A percentile compares a stretch with the other conserved stretches of the same genome.
These are phyloP conservation scores for Xylariaceae sp. DNA, from an alignment of 2,329 filamentous ascomycete genomes.

Conservation along the genomic window DNA sequence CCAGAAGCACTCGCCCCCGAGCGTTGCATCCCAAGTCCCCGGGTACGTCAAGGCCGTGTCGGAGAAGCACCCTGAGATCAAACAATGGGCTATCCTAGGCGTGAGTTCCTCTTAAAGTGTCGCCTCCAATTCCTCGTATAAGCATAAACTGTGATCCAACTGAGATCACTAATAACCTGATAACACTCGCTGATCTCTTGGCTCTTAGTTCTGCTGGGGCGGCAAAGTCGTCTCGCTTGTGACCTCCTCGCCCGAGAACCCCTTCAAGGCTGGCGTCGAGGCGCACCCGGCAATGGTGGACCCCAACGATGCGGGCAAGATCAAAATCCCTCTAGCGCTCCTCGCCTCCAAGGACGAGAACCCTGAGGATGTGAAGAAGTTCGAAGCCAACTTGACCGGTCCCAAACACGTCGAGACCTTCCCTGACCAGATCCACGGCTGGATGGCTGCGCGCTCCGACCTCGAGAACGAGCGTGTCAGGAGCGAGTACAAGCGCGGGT, in stretches of 20 bases:
- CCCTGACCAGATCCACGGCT: constrained; percentile 71
- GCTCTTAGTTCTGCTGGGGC: constrained; percentile 69
- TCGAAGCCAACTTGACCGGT: constrained; percentile 59
- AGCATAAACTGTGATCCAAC: no score
- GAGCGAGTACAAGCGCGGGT: constrained; percentile 68
- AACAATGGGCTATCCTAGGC: constrained; percentile 67
- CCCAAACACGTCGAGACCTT: constrained; percentile 71
- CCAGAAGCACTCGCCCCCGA: constrained; percentile 54
- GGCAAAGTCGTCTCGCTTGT: constrained; percentile 68
- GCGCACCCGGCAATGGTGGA: constrained; percentile 71
- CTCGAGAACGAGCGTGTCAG: constrained; percentile 63
- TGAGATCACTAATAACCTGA: background rate
- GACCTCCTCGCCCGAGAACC: constrained; percentile 57
- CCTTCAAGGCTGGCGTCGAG: constrained; percentile 61
- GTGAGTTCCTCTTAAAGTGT: constrained; percentile 47
- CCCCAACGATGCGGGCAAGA: constrained; percentile 62
- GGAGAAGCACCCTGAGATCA: constrained; percentile 59
- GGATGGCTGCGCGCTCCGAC: constrained; percentile 73
- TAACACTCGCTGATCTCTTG: background rate
- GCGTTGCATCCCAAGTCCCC: constrained; percentile 58
- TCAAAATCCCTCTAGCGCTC: constrained; percentile 67
- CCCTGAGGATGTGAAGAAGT: constrained; percentile 61
- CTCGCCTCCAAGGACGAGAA: constrained; percentile 72
- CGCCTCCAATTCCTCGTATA: background rate
- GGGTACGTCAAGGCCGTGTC: constrained; percentile 61